Base-by-base conservation (phyloP, 768 basidiomycete genomes). In the Porphyrellus cyaneotinctus region DNA sequence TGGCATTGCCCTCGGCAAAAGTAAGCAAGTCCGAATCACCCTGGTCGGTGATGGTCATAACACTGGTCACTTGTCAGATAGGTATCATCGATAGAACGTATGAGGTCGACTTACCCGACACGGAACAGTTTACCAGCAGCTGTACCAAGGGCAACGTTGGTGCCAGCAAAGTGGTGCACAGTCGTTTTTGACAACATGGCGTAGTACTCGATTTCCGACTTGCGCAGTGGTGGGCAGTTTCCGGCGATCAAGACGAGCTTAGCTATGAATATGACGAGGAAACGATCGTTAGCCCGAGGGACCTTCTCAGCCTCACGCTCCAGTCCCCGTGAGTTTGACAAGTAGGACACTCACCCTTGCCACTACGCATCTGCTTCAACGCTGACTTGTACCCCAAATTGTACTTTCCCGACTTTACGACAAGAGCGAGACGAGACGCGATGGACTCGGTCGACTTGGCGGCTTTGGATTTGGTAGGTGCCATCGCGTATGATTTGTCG, bases 121-220 rank as follows among this genome's bases (percentile, higher is more conserved):
- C 95, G 93, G 91, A 97, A 99, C 62, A 98, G 86, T 77, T 95
- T 95, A 72, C 97, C 97, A 54, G 97, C 95, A 72, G 97, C 97
- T 46, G 97, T 99, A 53, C 97, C 97, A 59, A 99, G 88, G 54
- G 95, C 91, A 63, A 98, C 93, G 71, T 99, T 99, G 58, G 94
- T 94, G 59, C 97, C 97, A 59, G 85, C 80, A 73, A 97, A 99
- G 78, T 98, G 95, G 77, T 98, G 97, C 52, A 98, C 95, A 52
- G 90, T 85, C 52, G 95, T 98, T 81, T 99, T 99, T 62, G 94
- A 97, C 71, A 99, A 82, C 95, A 97, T 97, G 77, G 94, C 97
- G 71, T 98, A 99, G 81, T 98, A 99, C 80, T 99, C 97, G 54
- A 99, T 82, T 81, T 99, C 97, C 56, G 95, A 97, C 75, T 97